Conservation (phyloP, 1,139 yeast genomes). For the Pichia sp. region DNA sequence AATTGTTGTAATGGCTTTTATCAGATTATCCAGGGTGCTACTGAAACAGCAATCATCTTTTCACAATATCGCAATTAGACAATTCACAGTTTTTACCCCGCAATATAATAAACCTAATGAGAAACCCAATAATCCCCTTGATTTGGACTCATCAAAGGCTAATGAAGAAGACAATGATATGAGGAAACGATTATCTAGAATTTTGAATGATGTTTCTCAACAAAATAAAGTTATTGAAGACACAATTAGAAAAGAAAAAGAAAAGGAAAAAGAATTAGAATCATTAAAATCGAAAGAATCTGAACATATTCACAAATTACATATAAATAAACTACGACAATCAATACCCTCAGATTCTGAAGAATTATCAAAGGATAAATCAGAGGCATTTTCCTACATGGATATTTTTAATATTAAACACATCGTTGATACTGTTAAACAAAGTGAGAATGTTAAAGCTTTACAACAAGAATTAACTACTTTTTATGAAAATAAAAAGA, state of each 20-base stretch:
- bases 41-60: background rate
- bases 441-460: conserved; percentile 28
- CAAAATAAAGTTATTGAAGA: background rate
- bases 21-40: background rate
- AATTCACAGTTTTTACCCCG: background rate
- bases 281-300: background rate
- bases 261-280: background rate
- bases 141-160: no score
- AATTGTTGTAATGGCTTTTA: background rate
- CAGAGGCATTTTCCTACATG: background rate
- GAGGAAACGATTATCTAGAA: conserved; percentile 12
- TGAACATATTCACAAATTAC: no score
- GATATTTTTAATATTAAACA: conserved; percentile 17
- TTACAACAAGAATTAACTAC: conserved; percentile 26
- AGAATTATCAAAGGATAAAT: no score
- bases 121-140: no score
- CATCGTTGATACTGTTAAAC: conserved; percentile 23
- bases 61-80: background rate
- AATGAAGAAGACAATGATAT: conserved; percentile 12
- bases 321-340: no score
- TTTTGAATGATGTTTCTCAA: conserved; percentile 19
- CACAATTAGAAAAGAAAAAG: background rate
- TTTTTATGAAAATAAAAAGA: conserved; percentile 23
- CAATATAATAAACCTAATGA: background rate
- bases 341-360: background rate